Evolutionary conservation across 2,329 filamentous ascomycete species (phyloP), one percentile per base, ranked within the genome.

Genomic region (Chaetomium sp.): DNA sequence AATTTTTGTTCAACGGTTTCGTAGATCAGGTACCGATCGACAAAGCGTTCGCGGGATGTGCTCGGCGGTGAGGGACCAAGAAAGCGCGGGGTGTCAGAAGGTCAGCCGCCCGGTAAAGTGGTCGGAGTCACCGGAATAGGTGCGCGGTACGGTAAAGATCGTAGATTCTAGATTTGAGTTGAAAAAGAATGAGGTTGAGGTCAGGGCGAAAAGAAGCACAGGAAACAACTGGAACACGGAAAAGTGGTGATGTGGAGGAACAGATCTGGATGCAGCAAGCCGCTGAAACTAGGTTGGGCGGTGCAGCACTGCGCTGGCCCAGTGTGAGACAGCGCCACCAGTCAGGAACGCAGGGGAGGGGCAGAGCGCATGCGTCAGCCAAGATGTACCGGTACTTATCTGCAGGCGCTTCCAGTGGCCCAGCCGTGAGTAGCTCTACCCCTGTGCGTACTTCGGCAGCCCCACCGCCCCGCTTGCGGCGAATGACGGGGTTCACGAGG

Each of bases 281-380:
- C 33, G 32, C 34, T 48, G 45, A 14, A 14, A 48, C 45, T 37
- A 34, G 34, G 45, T 35, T 27, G 9, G 19, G 11, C 32, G 11
- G 10, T 43, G 32, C 9, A 42, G 37, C 6, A 19, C 10, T 33
- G 43, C 11, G 27, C 11, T 46, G 43, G 11, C 52, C 34, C 36
- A 47, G 38, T 3, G 10, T 8, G 49, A 12, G 46, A 37, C 47
- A 49, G 8, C 36, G 35, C 32, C 27, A 11, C 37, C 27, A 27
- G 42, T 36, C 53, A 51, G 48, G 53, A 36, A 52, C 42, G 43
- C 36, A 43, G 43, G 53, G 37, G 33, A 19, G 35, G 27, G 19
- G 36, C 32, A 41, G 36, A 14, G 44, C 40, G 48, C 49, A 56
- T 56, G 54, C 49, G 49, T 56, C 45, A 53, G 45, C 49, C 32